Percentiles rank a stretch among this genome's conserved stretches.
Evolutionary conservation across 768 basidiomycete species (phyloP).

Genomic region (Tricholoma terreum): DNA sequence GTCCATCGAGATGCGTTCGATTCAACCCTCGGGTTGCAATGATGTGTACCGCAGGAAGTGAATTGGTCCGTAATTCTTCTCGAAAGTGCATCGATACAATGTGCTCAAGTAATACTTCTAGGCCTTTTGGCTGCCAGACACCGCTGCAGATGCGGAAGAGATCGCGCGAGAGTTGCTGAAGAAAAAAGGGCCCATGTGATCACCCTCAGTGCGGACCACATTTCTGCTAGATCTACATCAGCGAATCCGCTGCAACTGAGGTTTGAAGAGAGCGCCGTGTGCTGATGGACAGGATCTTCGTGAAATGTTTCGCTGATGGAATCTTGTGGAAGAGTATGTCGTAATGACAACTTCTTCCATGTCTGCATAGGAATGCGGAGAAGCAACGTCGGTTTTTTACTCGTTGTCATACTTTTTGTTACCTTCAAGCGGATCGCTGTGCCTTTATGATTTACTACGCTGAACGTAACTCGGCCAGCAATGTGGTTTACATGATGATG

Average conservation of each 20-base stretch:
- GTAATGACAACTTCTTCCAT: not conserved
- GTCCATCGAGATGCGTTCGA: conserved; percentile 79
- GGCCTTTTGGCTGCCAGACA: conserved; percentile 55
- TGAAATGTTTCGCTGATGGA: not conserved
- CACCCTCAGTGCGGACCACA: not conserved
- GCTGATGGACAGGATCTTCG: not conserved
- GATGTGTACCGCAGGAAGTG: conserved; percentile 81
- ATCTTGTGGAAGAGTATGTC: not conserved
- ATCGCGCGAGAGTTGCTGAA: conserved; percentile 67
- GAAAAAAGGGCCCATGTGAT: conserved; percentile 34
- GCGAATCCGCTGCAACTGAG: not conserved
- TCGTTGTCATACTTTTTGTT: not conserved
- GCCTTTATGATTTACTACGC: no score
- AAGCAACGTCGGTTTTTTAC: no score
- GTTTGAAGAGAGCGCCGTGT: not conserved
- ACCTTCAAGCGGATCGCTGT: no score
- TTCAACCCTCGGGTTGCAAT: conserved; percentile 91
- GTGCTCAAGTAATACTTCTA: conserved; percentile 15
- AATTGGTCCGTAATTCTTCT: conserved; percentile 56
- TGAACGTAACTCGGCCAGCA: no score
- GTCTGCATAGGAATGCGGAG: not conserved
- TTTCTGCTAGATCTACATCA: not conserved
- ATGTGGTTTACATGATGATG: no score
- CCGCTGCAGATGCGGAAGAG: conserved; percentile 64
- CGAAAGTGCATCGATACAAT: not conserved